Base-by-base conservation (phyloP, 2,329 filamentous ascomycete species). In the Claviceps purpurea region DNA sequence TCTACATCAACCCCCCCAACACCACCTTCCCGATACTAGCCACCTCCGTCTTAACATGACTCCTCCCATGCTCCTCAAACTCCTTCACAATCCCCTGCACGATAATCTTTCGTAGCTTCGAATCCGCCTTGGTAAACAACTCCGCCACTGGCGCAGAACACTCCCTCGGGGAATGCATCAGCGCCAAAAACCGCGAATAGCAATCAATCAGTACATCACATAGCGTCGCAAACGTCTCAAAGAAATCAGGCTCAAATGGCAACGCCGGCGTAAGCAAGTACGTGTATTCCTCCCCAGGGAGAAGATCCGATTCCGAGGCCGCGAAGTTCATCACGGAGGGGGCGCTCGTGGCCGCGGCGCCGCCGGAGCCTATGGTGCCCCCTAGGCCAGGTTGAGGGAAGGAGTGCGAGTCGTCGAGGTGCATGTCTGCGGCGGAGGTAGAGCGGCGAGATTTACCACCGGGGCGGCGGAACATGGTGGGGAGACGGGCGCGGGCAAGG, bases 171-270 rank as follows among this genome's bases (percentile, higher is more conserved):
- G 81, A 81, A n/a, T 82, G 77, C 22, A 97, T 73, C 54, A 98
- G 73, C 44, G 74, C 75, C 60, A 94, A 73, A 30, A 98, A 79
- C 51, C 83, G 81, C 39, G 82, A 82, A 69, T 98, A 98, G 62
- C 84, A 88, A 66, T 97, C 93, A 60, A 96, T 94, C 55, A 98
- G 72, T 3, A 95, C 88, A 64, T 98, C 93, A 70, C 93, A 97
- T 6, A 98, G 75, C 13, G 93, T 96, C 14, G 89, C 85, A 70
- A 97, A 97, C 0, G 90, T 96, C 70, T 94, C 89, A 67, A 91
- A 93, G 62, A 95, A 98, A 68, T 98, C 93, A 0, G 93, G 93
- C 57, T 97, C 90, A 63, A 98, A 98, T 0, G 93, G 93, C 47
- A 98, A 71, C 16, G 83, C 85, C 0, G 93, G 93, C n/a, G 91